Conservation (phyloP, 345 rosid species). For the Aegle marmelos region DNA sequence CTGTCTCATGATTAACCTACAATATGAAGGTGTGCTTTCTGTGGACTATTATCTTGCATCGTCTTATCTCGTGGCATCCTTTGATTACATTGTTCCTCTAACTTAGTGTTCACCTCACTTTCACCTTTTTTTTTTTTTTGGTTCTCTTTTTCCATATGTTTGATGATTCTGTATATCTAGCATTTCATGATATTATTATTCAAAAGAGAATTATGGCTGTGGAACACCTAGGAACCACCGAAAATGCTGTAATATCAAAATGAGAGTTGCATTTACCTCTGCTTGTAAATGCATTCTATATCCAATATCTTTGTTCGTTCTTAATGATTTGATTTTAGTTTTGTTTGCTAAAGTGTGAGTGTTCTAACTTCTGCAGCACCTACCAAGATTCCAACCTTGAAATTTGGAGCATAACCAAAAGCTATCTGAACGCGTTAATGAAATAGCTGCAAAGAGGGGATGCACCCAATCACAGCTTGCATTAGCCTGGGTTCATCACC, state of each 20-base stretch:
- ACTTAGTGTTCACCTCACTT: too few species aligned
- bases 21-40: too few species aligned
- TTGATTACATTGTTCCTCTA: too few species aligned
- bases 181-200: neutral
- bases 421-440: slow-evolving; percentile 46
- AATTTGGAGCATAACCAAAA: slow-evolving; percentile 47
- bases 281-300: neutral
- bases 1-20: too few species aligned
- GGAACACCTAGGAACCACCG: too few species aligned
- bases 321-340: neutral
- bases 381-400: slow-evolving; percentile 61
- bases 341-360: neutral
- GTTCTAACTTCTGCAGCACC: slow-evolving; percentile 24
- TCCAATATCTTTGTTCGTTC: neutral
- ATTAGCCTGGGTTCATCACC: too few species aligned
- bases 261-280: neutral
- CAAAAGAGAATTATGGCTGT: neutral
- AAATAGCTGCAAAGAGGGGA: slow-evolving; percentile 33
- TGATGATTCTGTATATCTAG: too few species aligned
- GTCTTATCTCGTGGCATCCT: too few species aligned
- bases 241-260: neutral
- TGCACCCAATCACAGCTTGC: too few species aligned
- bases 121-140: too few species aligned
- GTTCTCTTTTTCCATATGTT: too few species aligned
- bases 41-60: too few species aligned